Evolutionary conservation across 495 filamentous ascomycete species (phyloP).

Genomic region (Astrocystis sublimbata): DNA sequence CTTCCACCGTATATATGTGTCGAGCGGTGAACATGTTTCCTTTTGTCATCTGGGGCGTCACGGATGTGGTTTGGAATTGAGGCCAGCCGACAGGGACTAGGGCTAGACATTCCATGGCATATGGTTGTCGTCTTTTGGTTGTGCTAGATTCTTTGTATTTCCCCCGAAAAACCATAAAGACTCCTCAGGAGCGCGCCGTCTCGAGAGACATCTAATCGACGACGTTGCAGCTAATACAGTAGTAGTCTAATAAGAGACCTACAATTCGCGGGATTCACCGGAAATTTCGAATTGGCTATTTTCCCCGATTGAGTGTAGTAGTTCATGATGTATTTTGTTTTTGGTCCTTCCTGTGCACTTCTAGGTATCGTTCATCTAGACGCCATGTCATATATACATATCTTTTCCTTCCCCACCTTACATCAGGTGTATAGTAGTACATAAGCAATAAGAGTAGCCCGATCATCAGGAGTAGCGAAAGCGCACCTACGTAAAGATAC

Average conservation of each 20-base stretch:
- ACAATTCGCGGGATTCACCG: background rate
- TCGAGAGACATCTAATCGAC: background rate
- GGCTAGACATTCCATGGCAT: conserved; percentile 2
- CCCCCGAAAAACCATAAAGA: too few species aligned
- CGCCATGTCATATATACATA: background rate
- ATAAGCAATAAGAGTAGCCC: background rate
- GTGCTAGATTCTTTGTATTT: conserved; percentile 1
- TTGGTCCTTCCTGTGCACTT: background rate
- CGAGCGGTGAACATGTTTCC: background rate
- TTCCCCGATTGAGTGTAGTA: background rate
- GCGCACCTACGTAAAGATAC: background rate
- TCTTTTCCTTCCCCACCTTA: background rate
- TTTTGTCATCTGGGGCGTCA: background rate
- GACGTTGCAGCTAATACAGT: background rate
- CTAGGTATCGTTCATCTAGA: background rate
- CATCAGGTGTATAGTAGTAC: conserved; percentile 1
- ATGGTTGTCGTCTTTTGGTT: background rate
- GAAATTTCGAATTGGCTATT: background rate
- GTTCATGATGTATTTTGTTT: background rate
- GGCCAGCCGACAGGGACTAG: background rate
- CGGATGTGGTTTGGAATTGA: background rate
- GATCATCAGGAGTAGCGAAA: background rate
- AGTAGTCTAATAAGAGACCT: background rate
- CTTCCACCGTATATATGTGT: background rate
- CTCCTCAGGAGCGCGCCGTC: too few species aligned